Evolutionary conservation across 2,329 filamentous ascomycete species (phyloP).

Genomic region (Colletotrichum theobromicola): DNA sequence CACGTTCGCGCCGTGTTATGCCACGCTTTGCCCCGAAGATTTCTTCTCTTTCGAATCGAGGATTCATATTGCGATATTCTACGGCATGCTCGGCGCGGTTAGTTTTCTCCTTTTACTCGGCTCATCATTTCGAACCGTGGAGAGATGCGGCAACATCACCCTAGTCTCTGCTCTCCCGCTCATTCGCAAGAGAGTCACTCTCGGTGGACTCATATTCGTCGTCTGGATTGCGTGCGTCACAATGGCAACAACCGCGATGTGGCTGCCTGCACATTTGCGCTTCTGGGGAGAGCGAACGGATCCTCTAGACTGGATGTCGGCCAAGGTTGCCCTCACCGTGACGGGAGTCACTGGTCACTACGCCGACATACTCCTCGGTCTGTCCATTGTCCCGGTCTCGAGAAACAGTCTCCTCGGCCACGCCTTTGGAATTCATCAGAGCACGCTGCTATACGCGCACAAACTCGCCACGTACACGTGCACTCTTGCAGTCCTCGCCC

Average conservation of each 20-base stretch:
- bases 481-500: neutral
- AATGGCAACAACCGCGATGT: constrained; percentile 3
- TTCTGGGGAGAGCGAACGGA: constrained; percentile 13
- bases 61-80: constrained; percentile 15
- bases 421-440: constrained; percentile 19
- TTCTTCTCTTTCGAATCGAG: constrained; percentile 17
- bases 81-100: constrained; percentile 5
- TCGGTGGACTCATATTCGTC: neutral
- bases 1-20: constrained; percentile 20
- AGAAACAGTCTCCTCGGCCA: constrained; percentile 19
- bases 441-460: constrained; percentile 19
- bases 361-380: constrained; percentile 18
- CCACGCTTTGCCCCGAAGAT: constrained; percentile 18
- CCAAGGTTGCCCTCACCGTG: constrained; percentile 11
- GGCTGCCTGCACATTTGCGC: neutral
- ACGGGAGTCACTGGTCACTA: constrained; percentile 21
- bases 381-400: constrained; percentile 18
- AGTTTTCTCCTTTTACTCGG: neutral
- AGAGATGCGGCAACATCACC: neutral
- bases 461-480: constrained; percentile 9
- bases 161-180: neutral
- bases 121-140: neutral
- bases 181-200: neutral
- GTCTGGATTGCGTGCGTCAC: constrained; percentile 12
- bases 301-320: constrained; percentile 10